phyloP scores from a whole-genome alignment of 1,284 basidiomycete genomes.

The Cystobasidium pallidum region DNA sequence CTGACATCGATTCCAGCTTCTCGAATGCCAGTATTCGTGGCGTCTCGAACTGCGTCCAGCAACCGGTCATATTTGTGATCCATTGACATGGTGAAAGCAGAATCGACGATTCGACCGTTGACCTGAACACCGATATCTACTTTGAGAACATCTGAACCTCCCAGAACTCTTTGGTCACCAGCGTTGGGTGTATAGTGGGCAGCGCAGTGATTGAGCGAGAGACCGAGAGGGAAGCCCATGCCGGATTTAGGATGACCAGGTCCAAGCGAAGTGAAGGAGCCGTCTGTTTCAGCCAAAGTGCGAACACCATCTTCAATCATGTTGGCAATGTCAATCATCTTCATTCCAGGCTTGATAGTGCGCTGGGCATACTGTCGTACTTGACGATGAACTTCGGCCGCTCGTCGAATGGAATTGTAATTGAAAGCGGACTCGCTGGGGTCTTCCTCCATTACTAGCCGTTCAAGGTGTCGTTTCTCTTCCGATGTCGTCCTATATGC shows the following conservation, averaged over 20 bases:
- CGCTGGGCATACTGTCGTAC: conserved; percentile 80
- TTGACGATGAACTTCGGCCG: conserved; percentile 93
- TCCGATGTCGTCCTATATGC: conserved; percentile 84
- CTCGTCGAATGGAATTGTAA: conserved; percentile 87
- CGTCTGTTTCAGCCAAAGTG: conserved; percentile 87
- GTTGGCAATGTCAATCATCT: conserved; percentile 91
- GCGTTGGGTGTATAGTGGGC: conserved; percentile 96
- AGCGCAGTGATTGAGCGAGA: conserved; percentile 91
- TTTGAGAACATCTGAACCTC: conserved; percentile 86
- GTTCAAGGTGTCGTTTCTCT: conserved; percentile 84
- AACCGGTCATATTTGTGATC: conserved; percentile 89
- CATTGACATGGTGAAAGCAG: conserved; percentile 89
- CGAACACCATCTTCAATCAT: conserved; percentile 89
- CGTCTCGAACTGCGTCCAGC: conserved; percentile 87
- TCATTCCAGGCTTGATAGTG: conserved; percentile 89
- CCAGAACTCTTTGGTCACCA: conserved; percentile 65
- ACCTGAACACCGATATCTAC: conserved; percentile 98
- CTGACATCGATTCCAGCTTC: conserved; percentile 96
- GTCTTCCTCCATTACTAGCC: conserved; percentile 67
- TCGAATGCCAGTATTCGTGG: conserved; percentile 86
- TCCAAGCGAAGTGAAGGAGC: conserved; percentile 54
- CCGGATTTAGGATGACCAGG: conserved; percentile 68
- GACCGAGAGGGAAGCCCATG: conserved; percentile 94
- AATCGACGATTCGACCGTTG: conserved; percentile 89
- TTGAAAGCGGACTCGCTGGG: conserved; percentile 63